Conservation (phyloP, 495 filamentous ascomycete species). For the Talaromyces borbonicus region DNA sequence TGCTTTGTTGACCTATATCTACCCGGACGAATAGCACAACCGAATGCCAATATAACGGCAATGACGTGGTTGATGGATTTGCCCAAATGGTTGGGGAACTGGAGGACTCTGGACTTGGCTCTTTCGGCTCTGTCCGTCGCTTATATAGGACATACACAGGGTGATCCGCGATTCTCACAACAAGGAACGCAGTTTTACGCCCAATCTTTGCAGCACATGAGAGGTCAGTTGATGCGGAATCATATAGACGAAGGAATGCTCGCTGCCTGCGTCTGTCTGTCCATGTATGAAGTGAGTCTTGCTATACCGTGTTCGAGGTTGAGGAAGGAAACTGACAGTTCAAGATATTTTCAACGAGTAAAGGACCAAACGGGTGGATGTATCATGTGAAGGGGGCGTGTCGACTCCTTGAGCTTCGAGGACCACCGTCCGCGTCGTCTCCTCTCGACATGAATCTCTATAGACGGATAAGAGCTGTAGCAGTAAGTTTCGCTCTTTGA, state of each 20-base stretch:
- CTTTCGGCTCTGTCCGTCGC: conserved; percentile 3
- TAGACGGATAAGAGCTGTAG: conserved; percentile 7
- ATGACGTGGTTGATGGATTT: conserved; percentile 5
- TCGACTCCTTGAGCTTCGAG: conserved; percentile 1
- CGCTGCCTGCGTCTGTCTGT: conserved; percentile 5
- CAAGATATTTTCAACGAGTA: conserved; percentile 4
- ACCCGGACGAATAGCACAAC: not conserved
- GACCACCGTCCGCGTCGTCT: conserved; percentile 2
- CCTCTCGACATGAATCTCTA: conserved; percentile 9
- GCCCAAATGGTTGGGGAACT: not conserved
- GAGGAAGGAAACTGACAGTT: not conserved
- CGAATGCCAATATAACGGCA: conserved; percentile 1
- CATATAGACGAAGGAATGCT: conserved; percentile 5
- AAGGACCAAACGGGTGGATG: conserved; percentile 6
- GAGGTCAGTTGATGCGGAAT: conserved; percentile 1
- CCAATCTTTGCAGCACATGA: conserved; percentile 1
- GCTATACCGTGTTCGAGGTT: too few relatives aligned
- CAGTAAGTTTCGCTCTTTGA: not conserved
- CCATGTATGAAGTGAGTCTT: conserved; percentile 6
- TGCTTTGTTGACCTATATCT: conserved; percentile 6
- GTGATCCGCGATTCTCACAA: not conserved
- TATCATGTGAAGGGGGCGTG: conserved; percentile 8
- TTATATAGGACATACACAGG: conserved; percentile 7
- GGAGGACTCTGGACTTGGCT: conserved; percentile 5
- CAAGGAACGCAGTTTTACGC: conserved; percentile 3